Conservation (phyloP, 495 filamentous ascomycete species). For the Collariella sp. region DNA sequence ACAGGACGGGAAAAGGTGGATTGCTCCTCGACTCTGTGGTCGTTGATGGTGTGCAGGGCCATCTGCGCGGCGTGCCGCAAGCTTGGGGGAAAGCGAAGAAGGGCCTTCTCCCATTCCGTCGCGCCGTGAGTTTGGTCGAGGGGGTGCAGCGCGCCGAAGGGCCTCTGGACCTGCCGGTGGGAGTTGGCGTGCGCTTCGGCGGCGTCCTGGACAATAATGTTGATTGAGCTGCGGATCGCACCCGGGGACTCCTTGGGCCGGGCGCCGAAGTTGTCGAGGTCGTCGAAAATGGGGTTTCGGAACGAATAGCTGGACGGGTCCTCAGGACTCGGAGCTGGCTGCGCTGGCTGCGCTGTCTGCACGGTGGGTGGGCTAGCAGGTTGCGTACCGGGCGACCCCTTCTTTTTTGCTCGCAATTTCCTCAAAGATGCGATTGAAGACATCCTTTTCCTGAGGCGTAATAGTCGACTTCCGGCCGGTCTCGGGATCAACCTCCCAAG, state of each 20-base stretch:
- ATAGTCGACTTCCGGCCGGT: slow-evolving; percentile 39
- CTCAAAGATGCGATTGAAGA: slow-evolving; percentile 52
- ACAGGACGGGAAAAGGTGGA: background rate
- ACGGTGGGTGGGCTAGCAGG: background rate
- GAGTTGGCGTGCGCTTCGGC: slow-evolving; percentile 9
- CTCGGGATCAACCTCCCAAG: slow-evolving; percentile 8
- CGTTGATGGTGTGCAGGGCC: slow-evolving; percentile 27
- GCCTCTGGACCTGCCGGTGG: slow-evolving; percentile 7
- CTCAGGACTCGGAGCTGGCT: background rate
- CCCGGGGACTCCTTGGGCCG: background rate
- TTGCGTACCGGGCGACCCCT: background rate
- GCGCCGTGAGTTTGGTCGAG: slow-evolving; percentile 12
- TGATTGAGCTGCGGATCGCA: slow-evolving; percentile 13
- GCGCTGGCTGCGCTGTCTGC: background rate
- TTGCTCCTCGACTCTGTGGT: background rate
- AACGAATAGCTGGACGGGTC: background rate
- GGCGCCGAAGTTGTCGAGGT: background rate
- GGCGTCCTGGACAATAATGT: slow-evolving; percentile 32
- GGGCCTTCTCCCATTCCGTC: slow-evolving; percentile 26
- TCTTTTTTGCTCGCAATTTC: slow-evolving; percentile 34
- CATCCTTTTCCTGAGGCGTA: slow-evolving; percentile 44
- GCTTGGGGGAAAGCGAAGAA: slow-evolving; percentile 33
- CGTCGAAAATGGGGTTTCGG: background rate
- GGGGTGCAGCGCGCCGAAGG: slow-evolving; percentile 11
- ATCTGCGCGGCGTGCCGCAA: slow-evolving; percentile 33